These are phyloP conservation scores for Petrea volubilis DNA, from an alignment of 257 asterid species.

Conservation along the genomic window DNA sequence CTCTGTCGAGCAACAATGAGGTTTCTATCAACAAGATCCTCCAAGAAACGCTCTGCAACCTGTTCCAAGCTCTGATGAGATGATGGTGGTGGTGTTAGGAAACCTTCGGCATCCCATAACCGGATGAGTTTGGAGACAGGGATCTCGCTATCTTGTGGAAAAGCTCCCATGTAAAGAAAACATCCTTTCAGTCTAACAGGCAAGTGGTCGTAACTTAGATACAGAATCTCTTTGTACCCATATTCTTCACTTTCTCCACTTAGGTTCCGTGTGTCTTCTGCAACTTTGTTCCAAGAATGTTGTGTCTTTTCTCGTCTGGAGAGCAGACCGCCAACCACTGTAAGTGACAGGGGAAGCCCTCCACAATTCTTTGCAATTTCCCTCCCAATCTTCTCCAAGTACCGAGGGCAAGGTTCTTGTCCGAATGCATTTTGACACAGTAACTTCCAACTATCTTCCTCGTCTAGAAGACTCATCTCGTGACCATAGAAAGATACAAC, in stretches of 20 bases:
- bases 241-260: too few species aligned
- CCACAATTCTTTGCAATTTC: background rate
- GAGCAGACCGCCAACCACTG: too few species aligned
- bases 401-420: too few species aligned
- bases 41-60: background rate
- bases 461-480: too few species aligned
- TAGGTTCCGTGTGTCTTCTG: too few species aligned
- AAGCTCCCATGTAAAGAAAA: conserved; percentile 1
- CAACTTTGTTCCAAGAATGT: too few species aligned
- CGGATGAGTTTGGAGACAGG: background rate
- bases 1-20: background rate
- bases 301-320: too few species aligned
- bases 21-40: background rate
- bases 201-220: conserved; percentile 25
- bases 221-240: background rate
- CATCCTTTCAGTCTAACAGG: conserved; percentile 11
- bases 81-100: background rate
- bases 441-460: too few species aligned
- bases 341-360: conserved; percentile 22
- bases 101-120: conserved; percentile 30
- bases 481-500: too few species aligned
- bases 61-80: background rate
- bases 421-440: too few species aligned
- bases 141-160: conserved; percentile 8
- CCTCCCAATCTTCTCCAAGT: too few species aligned